A percentile compares a stretch with the other conserved stretches of the same genome.
phyloP scores from a whole-genome alignment of 208 protist genomes.

The Leishmania tropica region DNA sequence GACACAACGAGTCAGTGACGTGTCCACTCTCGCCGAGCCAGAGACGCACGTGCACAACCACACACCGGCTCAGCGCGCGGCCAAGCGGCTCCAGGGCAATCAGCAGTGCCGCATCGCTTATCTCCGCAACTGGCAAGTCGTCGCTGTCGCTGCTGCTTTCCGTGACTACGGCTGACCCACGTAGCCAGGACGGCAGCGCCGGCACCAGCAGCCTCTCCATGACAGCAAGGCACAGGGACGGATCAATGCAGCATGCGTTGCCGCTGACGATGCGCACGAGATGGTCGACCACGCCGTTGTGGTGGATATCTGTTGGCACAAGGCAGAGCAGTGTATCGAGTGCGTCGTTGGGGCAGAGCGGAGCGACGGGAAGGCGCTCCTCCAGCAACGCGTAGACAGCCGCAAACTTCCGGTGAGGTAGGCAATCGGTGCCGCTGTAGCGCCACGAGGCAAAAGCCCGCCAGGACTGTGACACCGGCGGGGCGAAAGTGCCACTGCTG shows the following conservation, averaged over 20 bases:
- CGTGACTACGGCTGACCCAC: not conserved
- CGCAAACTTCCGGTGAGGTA: not conserved
- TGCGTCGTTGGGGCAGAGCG: conserved; percentile 35
- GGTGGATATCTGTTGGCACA: conserved; percentile 5
- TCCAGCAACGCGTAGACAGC: conserved; percentile 23
- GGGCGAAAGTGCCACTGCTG: conserved; percentile 3
- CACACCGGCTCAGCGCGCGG: conserved; percentile 8
- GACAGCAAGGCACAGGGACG: conserved; percentile 8
- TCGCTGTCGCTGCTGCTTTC: not conserved
- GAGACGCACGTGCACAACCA: conserved; percentile 9
- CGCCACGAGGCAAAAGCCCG: not conserved
- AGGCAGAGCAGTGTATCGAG: conserved; percentile 13
- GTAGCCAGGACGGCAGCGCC: conserved; percentile 6
- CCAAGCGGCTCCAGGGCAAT: conserved; percentile 18
- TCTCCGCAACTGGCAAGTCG: not conserved
- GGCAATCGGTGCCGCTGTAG: not conserved
- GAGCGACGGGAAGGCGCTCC: conserved; percentile 26
- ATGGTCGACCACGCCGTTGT: conserved; percentile 24
- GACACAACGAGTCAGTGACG: not conserved
- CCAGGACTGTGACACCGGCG: not conserved
- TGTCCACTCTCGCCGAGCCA: not conserved
- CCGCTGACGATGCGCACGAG: conserved; percentile 20
- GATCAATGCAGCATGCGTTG: conserved; percentile 25
- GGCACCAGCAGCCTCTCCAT: conserved; percentile 16
- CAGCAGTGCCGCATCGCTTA: conserved; percentile 5